Evolutionary conservation across 169 alveolate species (phyloP), one percentile per base, ranked within the genome.

Genomic region (Plasmodium knowlesi): DNA sequence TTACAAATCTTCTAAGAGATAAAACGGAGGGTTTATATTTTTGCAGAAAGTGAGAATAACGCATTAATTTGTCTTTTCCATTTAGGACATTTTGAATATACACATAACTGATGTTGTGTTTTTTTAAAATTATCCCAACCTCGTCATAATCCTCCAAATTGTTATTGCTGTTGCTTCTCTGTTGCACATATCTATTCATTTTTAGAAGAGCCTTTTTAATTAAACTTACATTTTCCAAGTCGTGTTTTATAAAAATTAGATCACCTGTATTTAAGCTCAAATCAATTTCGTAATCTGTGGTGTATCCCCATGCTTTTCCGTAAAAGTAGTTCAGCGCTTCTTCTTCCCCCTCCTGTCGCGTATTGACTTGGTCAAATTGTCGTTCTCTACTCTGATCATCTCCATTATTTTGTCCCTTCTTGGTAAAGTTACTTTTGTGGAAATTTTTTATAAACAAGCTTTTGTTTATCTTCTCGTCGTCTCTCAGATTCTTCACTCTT

Each of bases 241-340:
- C 95, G 76, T 90, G 92, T 32, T 90, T 90, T 28, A 90, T 82
- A 90, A 90, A 90, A 81, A 90, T 76, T 16, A 90, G 54, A 76
- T 90, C 95, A 0, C 95, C 95, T 22, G 82, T 90, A 71, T 70
- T 80, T 72, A 90, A 82, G 74, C 95, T 90, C 57, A 76, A 10
- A 25, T 90, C 95, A 81, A 90, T 90, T 61, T 90, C 95, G 22
- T 90, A 90, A 90, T 90, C 95, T 12, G 95, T 90, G 6, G 95
- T 70, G 74, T 90, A 90, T 71, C 95, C 95, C 95, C 95, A 90
- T 70, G 95, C 91, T 72, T 90, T 90, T 8, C 95, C 95, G 74
- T 90, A 90, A 82, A 81, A 90, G 57, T 90, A 90, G 19, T 90
- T 80, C 80, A 90, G 28, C 30, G 34, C 84, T 46, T 90, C 95